A percentile compares a stretch with the other conserved stretches of the same genome.
Evolutionary conservation across 164 flowering plant species (phyloP).

Genomic region (Aristolochia contorta): DNA sequence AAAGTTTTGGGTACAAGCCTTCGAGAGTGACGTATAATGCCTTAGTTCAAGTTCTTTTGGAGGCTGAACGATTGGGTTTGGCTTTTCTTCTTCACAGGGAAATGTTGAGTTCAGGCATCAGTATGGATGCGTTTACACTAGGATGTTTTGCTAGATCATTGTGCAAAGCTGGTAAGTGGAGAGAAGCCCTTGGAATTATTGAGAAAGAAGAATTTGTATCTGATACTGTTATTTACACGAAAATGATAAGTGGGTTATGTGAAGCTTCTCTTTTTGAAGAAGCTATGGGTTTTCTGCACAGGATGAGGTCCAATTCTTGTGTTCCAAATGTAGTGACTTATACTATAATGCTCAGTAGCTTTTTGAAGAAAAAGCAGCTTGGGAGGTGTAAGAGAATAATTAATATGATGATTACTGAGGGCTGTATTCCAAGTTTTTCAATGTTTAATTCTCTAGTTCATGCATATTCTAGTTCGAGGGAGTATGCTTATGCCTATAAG

Average conservation of each 20-base stretch:
- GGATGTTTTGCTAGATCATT: conserved; percentile 55
- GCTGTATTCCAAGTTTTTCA: conserved; percentile 64
- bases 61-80: conserved; percentile 52
- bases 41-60: conserved; percentile 56
- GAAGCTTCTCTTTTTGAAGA: conserved; percentile 89
- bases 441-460: conserved; percentile 72
- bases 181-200: conserved; percentile 58
- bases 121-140: conserved; percentile 49
- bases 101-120: conserved; percentile 45
- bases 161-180: conserved; percentile 64
- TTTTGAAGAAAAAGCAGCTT: conserved; percentile 52
- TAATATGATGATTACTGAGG: conserved; percentile 81
- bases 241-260: conserved; percentile 84
- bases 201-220: conserved; percentile 65
- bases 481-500: conserved; percentile 68
- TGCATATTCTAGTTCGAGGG: conserved; percentile 61
- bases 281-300: conserved; percentile 67
- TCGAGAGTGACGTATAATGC: conserved; percentile 61
- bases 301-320: conserved; percentile 69
- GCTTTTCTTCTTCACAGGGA: conserved; percentile 60
- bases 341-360: conserved; percentile 53
- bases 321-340: conserved; percentile 79
- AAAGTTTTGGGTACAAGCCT: conserved; percentile 70
- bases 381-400: conserved; percentile 85
- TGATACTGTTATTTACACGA: conserved; percentile 55